Evolutionary conservation across 176 grass and related monocot species (phyloP).

Genomic region (Eremochloa ophiuroides): DNA sequence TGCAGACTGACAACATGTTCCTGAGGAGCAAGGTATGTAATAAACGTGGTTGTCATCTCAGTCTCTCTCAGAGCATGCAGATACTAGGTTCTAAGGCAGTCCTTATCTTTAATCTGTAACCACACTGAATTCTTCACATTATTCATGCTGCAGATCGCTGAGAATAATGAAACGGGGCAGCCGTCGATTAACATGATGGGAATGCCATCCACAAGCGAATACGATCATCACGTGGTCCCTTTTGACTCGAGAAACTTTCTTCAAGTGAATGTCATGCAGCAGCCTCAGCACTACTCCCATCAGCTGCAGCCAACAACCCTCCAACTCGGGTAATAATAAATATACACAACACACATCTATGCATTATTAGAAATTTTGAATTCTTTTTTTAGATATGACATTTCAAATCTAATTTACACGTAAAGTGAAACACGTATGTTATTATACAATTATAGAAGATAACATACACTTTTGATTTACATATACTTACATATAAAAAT

Average conservation of each 20-base stretch:
- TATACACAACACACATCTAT: background rate
- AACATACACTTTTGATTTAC: background rate
- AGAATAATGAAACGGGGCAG: conserved; percentile 74
- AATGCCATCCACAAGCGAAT: conserved; percentile 39
- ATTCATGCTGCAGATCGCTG: conserved; percentile 41
- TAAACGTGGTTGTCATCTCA: background rate
- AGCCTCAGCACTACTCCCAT: conserved; percentile 57
- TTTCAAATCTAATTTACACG: background rate
- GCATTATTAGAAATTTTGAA: too few relatives aligned
- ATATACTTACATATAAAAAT: background rate
- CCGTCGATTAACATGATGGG: conserved; percentile 63
- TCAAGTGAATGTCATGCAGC: conserved; percentile 64
- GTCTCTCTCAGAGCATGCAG: background rate
- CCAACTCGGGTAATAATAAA: conserved; percentile 60
- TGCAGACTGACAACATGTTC: conserved; percentile 62
- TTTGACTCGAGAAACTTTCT: conserved; percentile 90
- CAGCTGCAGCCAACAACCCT: conserved; percentile 75
- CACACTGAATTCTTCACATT: background rate
- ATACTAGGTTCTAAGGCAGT: background rate
- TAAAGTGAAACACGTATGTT: background rate
- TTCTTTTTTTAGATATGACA: too few relatives aligned
- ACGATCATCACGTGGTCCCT: conserved; percentile 56
- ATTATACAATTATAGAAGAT: too few relatives aligned
- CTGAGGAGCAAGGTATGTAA: conserved; percentile 67
- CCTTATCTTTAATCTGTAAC: background rate